Evolutionary conservation across 441 rosid species (phyloP).

Genomic region (Erysimum cheiri): DNA sequence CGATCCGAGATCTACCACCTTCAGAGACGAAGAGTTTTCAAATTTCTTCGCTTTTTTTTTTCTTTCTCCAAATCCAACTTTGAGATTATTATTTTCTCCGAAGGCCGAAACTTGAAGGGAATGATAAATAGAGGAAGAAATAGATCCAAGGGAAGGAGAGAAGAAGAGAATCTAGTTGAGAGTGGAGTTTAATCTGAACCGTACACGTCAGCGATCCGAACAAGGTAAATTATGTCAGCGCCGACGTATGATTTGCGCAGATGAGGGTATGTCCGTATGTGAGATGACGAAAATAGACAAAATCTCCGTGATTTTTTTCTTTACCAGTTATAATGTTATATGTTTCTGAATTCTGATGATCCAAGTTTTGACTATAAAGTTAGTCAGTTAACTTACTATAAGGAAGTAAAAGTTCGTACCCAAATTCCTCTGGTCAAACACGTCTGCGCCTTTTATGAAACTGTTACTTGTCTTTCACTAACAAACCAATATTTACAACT

Average conservation of each 20-base stretch:
- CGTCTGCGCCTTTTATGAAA: conserved; percentile 14
- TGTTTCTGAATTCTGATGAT: conserved; percentile 1
- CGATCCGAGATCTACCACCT: conserved; percentile 40
- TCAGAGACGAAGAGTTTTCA: conserved; percentile 2
- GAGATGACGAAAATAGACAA: conserved; percentile 19
- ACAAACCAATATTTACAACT: neutral
- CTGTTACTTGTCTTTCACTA: conserved; percentile 24
- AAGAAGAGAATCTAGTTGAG: conserved; percentile 49
- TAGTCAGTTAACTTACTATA: conserved; percentile 12
- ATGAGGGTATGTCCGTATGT: conserved; percentile 4
- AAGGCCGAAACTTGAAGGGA: conserved; percentile 24
- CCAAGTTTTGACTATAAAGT: conserved; percentile 24
- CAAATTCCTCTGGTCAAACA: neutral
- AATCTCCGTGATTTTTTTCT: neutral
- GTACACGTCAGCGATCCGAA: conserved; percentile 82
- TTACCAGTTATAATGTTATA: neutral
- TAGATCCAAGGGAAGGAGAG: neutral
- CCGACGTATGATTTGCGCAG: conserved; percentile 35
- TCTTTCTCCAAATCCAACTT: conserved; percentile 15
- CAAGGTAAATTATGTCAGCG: conserved; percentile 19
- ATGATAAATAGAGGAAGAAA: neutral
- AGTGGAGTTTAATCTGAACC: conserved; percentile 59
- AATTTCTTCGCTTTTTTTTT: conserved; percentile 7
- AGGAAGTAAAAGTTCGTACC: neutral
- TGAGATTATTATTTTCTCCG: conserved; percentile 21